Evolutionary conservation across 441 rosid genomes (phyloP).

Genomic region (Syzygium syzygioides): DNA sequence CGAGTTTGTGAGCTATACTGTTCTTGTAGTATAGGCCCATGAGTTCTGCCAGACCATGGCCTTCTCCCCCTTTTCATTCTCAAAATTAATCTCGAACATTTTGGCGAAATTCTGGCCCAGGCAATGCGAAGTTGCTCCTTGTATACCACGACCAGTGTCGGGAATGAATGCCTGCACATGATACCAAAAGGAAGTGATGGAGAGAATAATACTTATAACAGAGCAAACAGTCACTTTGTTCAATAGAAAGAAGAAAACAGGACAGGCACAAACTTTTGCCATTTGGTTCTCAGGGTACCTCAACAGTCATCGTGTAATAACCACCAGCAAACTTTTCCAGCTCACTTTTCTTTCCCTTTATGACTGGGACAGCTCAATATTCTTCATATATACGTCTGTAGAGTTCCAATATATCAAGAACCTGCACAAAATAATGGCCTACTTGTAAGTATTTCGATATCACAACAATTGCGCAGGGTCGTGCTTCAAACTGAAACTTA

Average conservation of each 20-base stretch:
- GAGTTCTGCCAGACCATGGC: slow-evolving; percentile 98
- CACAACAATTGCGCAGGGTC: neutral
- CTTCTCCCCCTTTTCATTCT: slow-evolving; percentile 90
- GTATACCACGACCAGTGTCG: slow-evolving; percentile 94
- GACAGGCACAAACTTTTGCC: neutral
- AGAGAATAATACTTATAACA: neutral
- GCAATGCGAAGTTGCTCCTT: slow-evolving; percentile 98
- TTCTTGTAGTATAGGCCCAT: slow-evolving; percentile 95
- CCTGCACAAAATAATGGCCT: slow-evolving; percentile 37
- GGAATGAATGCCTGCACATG: slow-evolving; percentile 82
- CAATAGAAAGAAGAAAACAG: neutral
- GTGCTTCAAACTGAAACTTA: neutral
- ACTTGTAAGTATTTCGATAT: neutral
- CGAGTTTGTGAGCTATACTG: slow-evolving; percentile 30
- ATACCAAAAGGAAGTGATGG: neutral
- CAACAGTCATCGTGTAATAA: slow-evolving; percentile 93
- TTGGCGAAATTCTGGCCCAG: slow-evolving; percentile 96
- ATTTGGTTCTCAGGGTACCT: slow-evolving; percentile 36
- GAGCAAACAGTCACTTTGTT: neutral
- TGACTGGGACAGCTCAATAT: slow-evolving; percentile 83
- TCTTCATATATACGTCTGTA: slow-evolving; percentile 89
- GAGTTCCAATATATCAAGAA: slow-evolving; percentile 86
- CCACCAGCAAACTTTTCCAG: slow-evolving; percentile 98
- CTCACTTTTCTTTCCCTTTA: slow-evolving; percentile 96
- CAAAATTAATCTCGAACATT: slow-evolving; percentile 91